Conservation (phyloP, 2,329 filamentous ascomycete genomes). For the Cryphonectria japonica region DNA sequence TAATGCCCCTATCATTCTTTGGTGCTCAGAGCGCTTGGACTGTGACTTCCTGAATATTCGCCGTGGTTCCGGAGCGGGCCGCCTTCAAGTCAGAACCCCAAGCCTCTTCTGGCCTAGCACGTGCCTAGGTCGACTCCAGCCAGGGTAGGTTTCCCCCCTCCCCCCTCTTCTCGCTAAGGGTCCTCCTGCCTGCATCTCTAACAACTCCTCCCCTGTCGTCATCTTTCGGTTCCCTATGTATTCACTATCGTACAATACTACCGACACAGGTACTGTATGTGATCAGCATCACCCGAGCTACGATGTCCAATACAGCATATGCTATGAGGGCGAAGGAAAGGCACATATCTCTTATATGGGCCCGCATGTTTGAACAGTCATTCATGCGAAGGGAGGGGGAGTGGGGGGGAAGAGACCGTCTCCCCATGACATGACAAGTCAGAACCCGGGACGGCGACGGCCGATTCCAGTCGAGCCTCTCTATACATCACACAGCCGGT, state of each 20-base stretch:
- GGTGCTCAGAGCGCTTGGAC: neutral
- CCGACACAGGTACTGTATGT: neutral
- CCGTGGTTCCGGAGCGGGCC: slow-evolving; percentile 7
- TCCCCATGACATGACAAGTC: neutral
- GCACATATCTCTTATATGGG: neutral
- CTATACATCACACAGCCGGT: neutral
- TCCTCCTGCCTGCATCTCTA: neutral
- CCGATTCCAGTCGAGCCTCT: neutral
- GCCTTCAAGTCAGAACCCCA: neutral
- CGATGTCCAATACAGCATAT: neutral
- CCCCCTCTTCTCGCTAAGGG: neutral
- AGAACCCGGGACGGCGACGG: neutral
- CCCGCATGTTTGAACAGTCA: neutral
- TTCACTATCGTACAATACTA: neutral
- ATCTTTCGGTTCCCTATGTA: neutral
- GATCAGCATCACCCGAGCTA: neutral
- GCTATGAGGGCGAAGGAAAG: too few species aligned
- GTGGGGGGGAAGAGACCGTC: neutral
- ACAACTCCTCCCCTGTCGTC: neutral
- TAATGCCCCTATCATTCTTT: neutral
- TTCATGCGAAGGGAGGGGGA: neutral
- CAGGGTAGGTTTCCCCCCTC: neutral
- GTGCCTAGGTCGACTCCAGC: neutral
- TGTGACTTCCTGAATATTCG: neutral
- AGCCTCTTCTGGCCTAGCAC: neutral